A percentile compares a stretch with the other conserved stretches of the same genome.
These are phyloP conservation scores for Chlorella sp. DNA, from an alignment of 139 green algal genomes.

Conservation along the genomic window DNA sequence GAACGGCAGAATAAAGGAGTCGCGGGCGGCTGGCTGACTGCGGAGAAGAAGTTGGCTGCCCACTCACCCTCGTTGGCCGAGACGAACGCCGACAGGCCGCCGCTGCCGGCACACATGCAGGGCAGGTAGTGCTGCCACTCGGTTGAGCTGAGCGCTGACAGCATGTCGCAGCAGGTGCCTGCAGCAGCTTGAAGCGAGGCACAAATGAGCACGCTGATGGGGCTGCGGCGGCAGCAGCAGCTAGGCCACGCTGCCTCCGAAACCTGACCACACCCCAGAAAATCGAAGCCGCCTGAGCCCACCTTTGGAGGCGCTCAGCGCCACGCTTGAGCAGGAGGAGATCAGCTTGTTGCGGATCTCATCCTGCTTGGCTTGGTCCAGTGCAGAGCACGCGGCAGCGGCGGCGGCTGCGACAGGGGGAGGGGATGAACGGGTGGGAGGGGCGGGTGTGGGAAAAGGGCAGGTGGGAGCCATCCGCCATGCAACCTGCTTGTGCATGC, in stretches of 20 bases:
- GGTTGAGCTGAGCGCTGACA: neutral
- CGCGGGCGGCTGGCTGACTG: too few species aligned
- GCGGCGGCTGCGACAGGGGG: neutral
- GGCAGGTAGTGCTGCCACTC: constrained; percentile 11
- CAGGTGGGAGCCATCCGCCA: too few species aligned
- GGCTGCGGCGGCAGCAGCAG: too few species aligned
- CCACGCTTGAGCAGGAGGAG: neutral
- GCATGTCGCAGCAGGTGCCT: constrained; percentile 17
- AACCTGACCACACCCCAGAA: too few species aligned
- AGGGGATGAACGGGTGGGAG: neutral
- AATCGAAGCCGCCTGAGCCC: neutral
- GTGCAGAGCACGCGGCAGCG: neutral
- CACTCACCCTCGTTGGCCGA: too few species aligned
- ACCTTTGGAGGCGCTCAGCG: neutral
- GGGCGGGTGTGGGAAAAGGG: neutral
- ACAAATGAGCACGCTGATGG: too few species aligned
- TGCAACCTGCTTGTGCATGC: neutral
- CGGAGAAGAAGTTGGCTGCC: too few species aligned
- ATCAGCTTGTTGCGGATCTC: neutral
- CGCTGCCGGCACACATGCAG: neutral
- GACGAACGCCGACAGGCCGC: neutral
- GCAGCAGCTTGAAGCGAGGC: neutral
- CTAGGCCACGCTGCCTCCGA: too few species aligned
- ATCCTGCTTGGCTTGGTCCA: neutral
- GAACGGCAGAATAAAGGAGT: too few species aligned